phyloP scores from a whole-genome alignment of 2,329 filamentous ascomycete genomes.

The Whalleya microplaca region DNA sequence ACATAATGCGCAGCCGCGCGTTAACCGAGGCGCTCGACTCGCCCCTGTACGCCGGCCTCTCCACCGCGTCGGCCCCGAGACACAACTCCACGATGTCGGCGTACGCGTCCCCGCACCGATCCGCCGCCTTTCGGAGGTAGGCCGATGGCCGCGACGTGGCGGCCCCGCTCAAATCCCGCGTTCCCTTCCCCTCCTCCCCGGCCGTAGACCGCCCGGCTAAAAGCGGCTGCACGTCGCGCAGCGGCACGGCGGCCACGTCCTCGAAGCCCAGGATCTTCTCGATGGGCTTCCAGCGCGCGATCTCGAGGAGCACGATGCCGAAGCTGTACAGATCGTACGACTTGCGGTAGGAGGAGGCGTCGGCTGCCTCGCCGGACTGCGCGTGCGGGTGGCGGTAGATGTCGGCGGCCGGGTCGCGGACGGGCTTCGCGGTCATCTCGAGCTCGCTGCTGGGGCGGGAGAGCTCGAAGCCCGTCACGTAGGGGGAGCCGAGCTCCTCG shows the following conservation, averaged over 20 bases:
- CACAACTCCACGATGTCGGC: conserved; percentile 10
- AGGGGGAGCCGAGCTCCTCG: conserved; percentile 35
- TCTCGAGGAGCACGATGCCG: conserved; percentile 52
- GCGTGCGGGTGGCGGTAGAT: not conserved
- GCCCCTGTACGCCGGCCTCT: conserved; percentile 7
- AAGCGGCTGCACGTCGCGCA: not conserved
- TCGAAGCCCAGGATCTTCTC: conserved; percentile 39
- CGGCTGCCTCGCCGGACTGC: not conserved
- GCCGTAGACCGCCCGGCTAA: not conserved
- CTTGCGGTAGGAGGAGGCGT: conserved; percentile 41
- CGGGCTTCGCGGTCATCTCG: conserved; percentile 47
- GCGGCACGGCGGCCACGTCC: not conserved
- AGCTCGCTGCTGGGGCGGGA: conserved; percentile 41
- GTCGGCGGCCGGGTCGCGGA: conserved; percentile 32
- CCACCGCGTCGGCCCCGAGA: conserved; percentile 5
- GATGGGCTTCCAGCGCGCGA: conserved; percentile 54
- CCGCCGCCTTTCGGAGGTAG: not conserved
- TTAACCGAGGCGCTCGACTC: not conserved
- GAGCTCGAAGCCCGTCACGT: conserved; percentile 54
- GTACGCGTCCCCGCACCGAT: not conserved
- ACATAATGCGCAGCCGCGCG: conserved; percentile 6
- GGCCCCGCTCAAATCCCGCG: too few species aligned
- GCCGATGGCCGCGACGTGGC: too few species aligned
- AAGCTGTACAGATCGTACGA: conserved; percentile 53
- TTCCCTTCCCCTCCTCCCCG: not conserved